Percentiles rank a stretch among this genome's conserved stretches.
These are phyloP conservation scores for Amanita phalloides DNA, from an alignment of 768 basidiomycete genomes.

Conservation along the genomic window DNA sequence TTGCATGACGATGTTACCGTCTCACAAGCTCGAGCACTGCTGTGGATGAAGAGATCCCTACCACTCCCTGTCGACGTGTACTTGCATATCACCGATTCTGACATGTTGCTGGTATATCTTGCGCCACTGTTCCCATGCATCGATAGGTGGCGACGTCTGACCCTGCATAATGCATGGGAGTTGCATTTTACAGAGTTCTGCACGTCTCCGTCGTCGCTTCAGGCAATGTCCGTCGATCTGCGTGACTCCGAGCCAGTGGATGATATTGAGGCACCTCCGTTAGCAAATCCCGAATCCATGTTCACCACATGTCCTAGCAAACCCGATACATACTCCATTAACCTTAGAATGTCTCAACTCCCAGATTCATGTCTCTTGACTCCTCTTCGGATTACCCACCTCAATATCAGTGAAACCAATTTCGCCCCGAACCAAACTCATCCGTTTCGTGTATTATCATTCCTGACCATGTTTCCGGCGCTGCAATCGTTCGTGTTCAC, in stretches of 20 bases:
- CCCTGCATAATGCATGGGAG: slow-evolving; percentile 29
- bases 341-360: slow-evolving; percentile 36
- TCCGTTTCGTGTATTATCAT: slow-evolving; percentile 42
- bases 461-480: slow-evolving; percentile 50
- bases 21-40: slow-evolving; percentile 34
- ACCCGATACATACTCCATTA: slow-evolving; percentile 28
- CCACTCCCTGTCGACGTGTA: slow-evolving; percentile 48
- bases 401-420: slow-evolving; percentile 44
- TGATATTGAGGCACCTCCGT: slow-evolving; percentile 11
- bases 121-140: slow-evolving; percentile 49
- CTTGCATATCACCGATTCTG: slow-evolving; percentile 33
- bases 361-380: slow-evolving; percentile 33
- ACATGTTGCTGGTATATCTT: slow-evolving; percentile 50
- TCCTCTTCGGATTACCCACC: slow-evolving; percentile 43
- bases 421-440: slow-evolving; percentile 25
- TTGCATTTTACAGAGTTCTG: slow-evolving; percentile 20
- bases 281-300: slow-evolving; percentile 15
- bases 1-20: slow-evolving; percentile 32
- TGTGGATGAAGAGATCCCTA: slow-evolving; percentile 44
- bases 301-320: slow-evolving; percentile 23
- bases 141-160: slow-evolving; percentile 47
- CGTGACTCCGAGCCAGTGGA: slow-evolving; percentile 22
- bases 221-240: slow-evolving; percentile 25
- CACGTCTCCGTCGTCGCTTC: slow-evolving; percentile 18
- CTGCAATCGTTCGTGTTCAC: slow-evolving; percentile 48